A percentile compares a stretch with the other conserved stretches of the same genome.
Evolutionary conservation across 768 basidiomycete species (phyloP).

Genomic region (Lentinus brumalis): DNA sequence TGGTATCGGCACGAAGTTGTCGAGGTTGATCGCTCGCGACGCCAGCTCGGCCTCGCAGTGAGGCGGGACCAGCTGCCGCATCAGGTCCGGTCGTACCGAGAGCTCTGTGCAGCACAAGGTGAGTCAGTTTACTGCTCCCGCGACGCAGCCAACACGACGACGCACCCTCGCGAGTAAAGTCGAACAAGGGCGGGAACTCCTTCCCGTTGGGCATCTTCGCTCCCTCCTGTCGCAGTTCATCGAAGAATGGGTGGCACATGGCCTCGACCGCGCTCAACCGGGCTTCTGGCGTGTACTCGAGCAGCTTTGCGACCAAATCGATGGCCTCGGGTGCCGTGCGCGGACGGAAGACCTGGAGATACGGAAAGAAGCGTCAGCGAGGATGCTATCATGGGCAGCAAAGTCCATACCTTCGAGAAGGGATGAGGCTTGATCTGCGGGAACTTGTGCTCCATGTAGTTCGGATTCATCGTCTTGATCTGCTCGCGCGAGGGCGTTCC

Average conservation of each 20-base stretch:
- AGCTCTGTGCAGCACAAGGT: slow-evolving; percentile 61
- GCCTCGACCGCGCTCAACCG: slow-evolving; percentile 88
- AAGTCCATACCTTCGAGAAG: slow-evolving; percentile 78
- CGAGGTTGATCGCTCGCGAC: slow-evolving; percentile 82
- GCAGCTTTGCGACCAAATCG: slow-evolving; percentile 88
- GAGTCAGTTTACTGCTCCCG: background rate
- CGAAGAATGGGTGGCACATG: slow-evolving; percentile 96
- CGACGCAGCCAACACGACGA: slow-evolving; percentile 7
- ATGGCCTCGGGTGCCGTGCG: slow-evolving; percentile 96
- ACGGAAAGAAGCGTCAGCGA: background rate
- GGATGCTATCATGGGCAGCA: background rate
- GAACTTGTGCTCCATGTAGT: slow-evolving; percentile 99
- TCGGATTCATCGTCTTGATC: slow-evolving; percentile 99
- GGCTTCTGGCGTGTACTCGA: slow-evolving; percentile 97
- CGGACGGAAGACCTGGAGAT: slow-evolving; percentile 88
- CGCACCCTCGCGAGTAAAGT: slow-evolving; percentile 96
- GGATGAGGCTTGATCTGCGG: slow-evolving; percentile 99
- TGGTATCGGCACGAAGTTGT: slow-evolving; percentile 96
- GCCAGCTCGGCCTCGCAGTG: slow-evolving; percentile 89
- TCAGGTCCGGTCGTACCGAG: slow-evolving; percentile 94
- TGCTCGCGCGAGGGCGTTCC: slow-evolving; percentile 98
- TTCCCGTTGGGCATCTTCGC: slow-evolving; percentile 97
- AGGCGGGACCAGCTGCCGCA: slow-evolving; percentile 85
- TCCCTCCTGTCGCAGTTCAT: slow-evolving; percentile 88
- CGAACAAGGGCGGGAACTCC: slow-evolving; percentile 91